Evolutionary conservation across 1,139 yeast genomes (phyloP), one percentile per base, ranked within the genome.

Genomic region (Debaryomycetaceae sp.): DNA sequence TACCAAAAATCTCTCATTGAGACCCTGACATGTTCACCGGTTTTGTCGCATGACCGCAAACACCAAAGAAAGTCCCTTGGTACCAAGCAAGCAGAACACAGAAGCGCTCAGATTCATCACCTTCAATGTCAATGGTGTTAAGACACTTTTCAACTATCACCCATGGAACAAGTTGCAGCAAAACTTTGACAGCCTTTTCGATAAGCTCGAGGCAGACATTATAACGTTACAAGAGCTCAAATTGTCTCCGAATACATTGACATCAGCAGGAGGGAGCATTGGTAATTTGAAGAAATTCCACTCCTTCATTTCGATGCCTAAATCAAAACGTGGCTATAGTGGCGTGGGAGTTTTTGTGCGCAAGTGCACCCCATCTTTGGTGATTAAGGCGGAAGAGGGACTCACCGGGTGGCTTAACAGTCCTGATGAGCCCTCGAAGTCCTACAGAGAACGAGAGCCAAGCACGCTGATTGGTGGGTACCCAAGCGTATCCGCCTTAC

Each of bases 311-410:
- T 66, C 93, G 0, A 59, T 86, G 14, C 95, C 96, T 0, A 51
- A 52, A 8, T 38, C 49, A 2, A 78, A 75, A 46, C 83, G 78
- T 49, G 97, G 97, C 0, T 91, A 91, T 51, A 76, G 93, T 38
- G 98, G 98, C 0, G 97, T 91, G 2, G 95, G 89, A 0, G 71
- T 91, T 2, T 89, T 85, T 55, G 75, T 89, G 3, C 61, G 88
- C 40, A 25, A 19, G 10, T 15, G 11, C 17, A 8, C 14, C 3
- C n/a, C n/a, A n/a, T 49, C 61, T 3, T 78, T 81, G 0, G 84
- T 86, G 1, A 36, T 71, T 2, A 75, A 71, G 41, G 96, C 93
- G 0, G 98, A 91, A 53, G 95, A 89, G 51, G 98, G 98, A 0
- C 59, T 91, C 9, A 83, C 96, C 0, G 98, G 97, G 0, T 60